Conservation (phyloP, 2,329 filamentous ascomycete genomes). For the Pseudocercospora vitis region DNA sequence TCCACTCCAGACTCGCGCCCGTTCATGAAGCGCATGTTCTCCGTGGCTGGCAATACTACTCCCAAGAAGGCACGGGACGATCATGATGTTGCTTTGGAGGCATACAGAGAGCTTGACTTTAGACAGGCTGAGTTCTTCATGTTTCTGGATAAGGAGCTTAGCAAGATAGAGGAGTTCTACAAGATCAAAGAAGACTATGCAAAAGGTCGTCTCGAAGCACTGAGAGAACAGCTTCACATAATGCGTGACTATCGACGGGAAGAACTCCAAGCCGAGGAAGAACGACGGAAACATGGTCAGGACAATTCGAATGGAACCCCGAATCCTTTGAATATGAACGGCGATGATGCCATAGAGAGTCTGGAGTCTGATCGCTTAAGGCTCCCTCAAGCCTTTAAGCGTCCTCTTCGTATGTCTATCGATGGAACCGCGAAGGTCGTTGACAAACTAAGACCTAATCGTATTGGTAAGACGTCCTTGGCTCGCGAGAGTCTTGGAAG, state of each 20-base stretch:
- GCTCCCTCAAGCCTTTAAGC: conserved; percentile 1
- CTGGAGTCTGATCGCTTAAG: background rate
- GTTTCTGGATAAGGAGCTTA: conserved; percentile 79
- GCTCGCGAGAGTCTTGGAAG: conserved; percentile 44
- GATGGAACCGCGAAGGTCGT: conserved; percentile 24
- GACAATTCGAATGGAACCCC: background rate
- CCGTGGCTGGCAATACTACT: conserved; percentile 22
- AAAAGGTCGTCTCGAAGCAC: conserved; percentile 64
- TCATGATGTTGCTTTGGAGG: conserved; percentile 52
- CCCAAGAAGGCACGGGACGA: conserved; percentile 40
- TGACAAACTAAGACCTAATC: conserved; percentile 42
- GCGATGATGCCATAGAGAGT: conserved; percentile 7
- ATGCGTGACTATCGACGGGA: conserved; percentile 82
- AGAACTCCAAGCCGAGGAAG: conserved; percentile 62
- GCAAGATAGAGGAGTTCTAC: conserved; percentile 94
- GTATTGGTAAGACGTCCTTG: conserved; percentile 58
- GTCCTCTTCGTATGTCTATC: conserved; percentile 21
- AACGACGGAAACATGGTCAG: conserved; percentile 28
- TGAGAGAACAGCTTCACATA: conserved; percentile 84
- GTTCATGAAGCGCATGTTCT: conserved; percentile 31
- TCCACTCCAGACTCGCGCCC: conserved; percentile 38
- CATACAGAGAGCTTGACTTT: conserved; percentile 65
- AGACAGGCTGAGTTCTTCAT: conserved; percentile 81
- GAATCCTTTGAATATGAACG: background rate
- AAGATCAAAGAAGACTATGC: conserved; percentile 84